These are phyloP conservation scores for Colletotrichum viniferum DNA, from an alignment of 2,329 filamentous ascomycete genomes.

Conservation along the genomic window DNA sequence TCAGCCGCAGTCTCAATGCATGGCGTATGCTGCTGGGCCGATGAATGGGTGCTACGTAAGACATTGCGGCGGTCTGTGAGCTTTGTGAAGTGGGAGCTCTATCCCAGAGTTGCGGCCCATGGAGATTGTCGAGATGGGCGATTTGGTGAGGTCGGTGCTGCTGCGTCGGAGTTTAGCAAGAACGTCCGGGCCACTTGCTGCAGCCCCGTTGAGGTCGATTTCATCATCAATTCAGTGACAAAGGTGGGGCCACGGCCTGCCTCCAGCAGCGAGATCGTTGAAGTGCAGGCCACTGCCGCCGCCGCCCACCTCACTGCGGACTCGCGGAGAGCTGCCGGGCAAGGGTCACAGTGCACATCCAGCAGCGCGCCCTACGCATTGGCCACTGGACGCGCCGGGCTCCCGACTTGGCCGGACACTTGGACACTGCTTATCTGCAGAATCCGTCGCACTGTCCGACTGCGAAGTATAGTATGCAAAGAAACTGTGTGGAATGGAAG, in stretches of 20 bases:
- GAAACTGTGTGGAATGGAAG: fast-evolving
- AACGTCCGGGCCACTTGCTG: slow-evolving; percentile 4
- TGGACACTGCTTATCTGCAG: neutral
- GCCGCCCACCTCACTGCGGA: neutral
- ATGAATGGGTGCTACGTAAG: slow-evolving; percentile 94
- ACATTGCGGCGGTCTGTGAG: slow-evolving; percentile 61
- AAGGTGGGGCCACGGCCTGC: neutral
- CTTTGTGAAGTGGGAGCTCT: slow-evolving; percentile 10
- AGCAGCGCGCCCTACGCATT: neutral
- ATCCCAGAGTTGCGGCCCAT: slow-evolving; percentile 8
- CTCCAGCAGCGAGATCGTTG: neutral
- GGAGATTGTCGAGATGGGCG: neutral
- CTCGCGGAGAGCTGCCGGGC: neutral
- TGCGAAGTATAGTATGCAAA: fast-evolving
- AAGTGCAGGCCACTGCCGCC: neutral
- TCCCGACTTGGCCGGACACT: neutral
- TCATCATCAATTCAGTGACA: slow-evolving; percentile 13
- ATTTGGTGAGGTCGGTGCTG: neutral
- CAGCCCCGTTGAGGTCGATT: neutral
- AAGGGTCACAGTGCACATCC: neutral
- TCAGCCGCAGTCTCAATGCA: slow-evolving; percentile 78
- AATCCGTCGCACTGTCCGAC: neutral
- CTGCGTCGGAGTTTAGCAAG: slow-evolving; percentile 18
- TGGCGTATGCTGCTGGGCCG: slow-evolving; percentile 89
- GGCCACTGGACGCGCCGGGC: neutral